phyloP scores from a whole-genome alignment of 2,329 filamentous ascomycete genomes.

The Seiridium unicorne region DNA sequence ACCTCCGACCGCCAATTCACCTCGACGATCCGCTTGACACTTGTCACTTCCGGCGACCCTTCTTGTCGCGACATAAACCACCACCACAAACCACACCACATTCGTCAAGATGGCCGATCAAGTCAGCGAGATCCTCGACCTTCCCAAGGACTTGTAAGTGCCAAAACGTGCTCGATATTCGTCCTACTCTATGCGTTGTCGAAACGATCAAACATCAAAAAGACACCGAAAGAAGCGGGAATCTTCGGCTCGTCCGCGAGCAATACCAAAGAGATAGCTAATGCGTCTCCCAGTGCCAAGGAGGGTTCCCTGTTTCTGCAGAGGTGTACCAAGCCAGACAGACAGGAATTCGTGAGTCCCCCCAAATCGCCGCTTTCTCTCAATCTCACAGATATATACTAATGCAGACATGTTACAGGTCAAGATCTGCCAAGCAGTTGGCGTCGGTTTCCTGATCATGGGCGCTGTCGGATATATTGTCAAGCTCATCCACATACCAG shows the following conservation, averaged over 20 bases:
- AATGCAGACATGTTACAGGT: slow-evolving; percentile 16
- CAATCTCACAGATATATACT: background rate
- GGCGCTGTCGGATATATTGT: slow-evolving; percentile 67
- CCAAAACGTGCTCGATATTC: too few species aligned
- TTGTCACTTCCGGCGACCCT: slow-evolving; percentile 2
- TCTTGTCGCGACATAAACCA: background rate
- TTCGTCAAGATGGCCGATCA: slow-evolving; percentile 10
- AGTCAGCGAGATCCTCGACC: slow-evolving; percentile 12
- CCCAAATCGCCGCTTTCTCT: background rate
- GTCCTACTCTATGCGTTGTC: too few species aligned
- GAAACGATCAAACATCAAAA: too few species aligned
- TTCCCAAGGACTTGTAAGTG: slow-evolving; percentile 57
- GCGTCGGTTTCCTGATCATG: slow-evolving; percentile 69
- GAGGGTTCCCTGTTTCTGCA: slow-evolving; percentile 62
- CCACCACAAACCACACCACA: background rate
- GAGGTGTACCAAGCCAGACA: slow-evolving; percentile 54
- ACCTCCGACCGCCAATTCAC: too few species aligned
- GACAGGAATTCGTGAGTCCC: background rate
- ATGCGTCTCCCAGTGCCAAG: slow-evolving; percentile 33
- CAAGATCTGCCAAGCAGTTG: slow-evolving; percentile 57
- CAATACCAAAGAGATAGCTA: too few species aligned
- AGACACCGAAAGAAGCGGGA: too few species aligned
- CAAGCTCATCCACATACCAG: slow-evolving; percentile 69
- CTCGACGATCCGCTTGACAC: background rate
- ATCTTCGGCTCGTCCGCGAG: too few species aligned